phyloP scores from a whole-genome alignment of 495 filamentous ascomycete genomes.

The Bryoglossum gracile region DNA sequence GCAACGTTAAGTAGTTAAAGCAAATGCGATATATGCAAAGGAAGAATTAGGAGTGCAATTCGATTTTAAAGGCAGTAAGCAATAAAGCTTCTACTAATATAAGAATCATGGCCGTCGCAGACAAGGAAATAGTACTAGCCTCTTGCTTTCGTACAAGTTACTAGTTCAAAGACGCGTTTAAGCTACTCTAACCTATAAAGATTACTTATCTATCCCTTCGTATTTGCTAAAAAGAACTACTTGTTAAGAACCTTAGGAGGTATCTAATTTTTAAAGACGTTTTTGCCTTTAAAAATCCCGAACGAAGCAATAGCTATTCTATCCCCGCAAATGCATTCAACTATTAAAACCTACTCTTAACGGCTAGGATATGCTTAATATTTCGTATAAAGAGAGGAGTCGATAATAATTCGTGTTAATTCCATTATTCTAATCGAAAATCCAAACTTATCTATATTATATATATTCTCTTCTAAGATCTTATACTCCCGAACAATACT shows the following conservation, averaged over 20 bases:
- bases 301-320: background rate
- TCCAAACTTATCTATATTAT: no score
- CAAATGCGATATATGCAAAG: no score
- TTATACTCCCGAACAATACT: background rate
- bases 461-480: constrained; percentile 7
- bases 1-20: no score
- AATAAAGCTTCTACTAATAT: no score
- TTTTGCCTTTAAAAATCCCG: constrained; percentile 9
- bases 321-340: constrained; percentile 2
- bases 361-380: background rate
- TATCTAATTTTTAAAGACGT: constrained; percentile 6
- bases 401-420: constrained; percentile 3
- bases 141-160: constrained; percentile 18
- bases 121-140: constrained; percentile 1
- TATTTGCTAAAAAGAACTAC: constrained; percentile 10
- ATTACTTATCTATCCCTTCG: constrained; percentile 15
- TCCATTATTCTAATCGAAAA: constrained; percentile 9
- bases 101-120: no score
- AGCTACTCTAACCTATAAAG: constrained; percentile 14
- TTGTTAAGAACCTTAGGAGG: background rate
- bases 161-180: constrained; percentile 14
- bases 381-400: constrained; percentile 1
- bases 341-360: constrained; percentile 2
- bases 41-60: no score
- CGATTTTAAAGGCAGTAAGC: background rate